phyloP scores from a whole-genome alignment of 1,139 yeast genomes.

The Kazachstania sp. region DNA sequence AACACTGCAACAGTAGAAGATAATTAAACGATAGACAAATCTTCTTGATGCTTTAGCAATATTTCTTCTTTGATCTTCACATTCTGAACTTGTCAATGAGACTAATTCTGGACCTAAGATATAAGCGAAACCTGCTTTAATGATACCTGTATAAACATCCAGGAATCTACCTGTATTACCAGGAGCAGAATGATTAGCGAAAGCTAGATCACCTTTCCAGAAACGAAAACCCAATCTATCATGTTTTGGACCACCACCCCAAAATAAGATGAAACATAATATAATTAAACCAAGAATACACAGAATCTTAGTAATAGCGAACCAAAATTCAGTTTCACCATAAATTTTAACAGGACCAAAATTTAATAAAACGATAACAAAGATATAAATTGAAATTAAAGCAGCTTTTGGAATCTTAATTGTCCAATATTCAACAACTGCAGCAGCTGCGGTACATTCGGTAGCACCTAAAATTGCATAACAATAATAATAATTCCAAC shows the following conservation, averaged over 20 bases:
- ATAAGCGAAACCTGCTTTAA: constrained; percentile 53
- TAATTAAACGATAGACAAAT: constrained; percentile 39
- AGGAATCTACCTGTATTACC: constrained; percentile 50
- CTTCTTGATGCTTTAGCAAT: constrained; percentile 42
- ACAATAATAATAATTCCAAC: constrained; percentile 59
- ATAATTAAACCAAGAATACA: constrained; percentile 63
- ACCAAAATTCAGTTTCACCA: constrained; percentile 44
- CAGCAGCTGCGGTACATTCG: constrained; percentile 72
- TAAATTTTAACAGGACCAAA: constrained; percentile 41
- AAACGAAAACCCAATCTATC: constrained; percentile 62
- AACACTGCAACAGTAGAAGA: constrained; percentile 39
- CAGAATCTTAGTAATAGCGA: constrained; percentile 51
- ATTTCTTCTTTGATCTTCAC: constrained; percentile 41
- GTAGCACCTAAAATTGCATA: constrained; percentile 52
- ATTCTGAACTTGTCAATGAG: constrained; percentile 42
- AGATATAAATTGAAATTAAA: constrained; percentile 43
- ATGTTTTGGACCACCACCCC: constrained; percentile 69
- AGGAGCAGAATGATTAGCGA: constrained; percentile 38
- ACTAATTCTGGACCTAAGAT: constrained; percentile 66
- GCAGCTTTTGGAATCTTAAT: constrained; percentile 36
- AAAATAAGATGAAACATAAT: constrained; percentile 67
- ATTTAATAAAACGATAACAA: constrained; percentile 36
- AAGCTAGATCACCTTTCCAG: constrained; percentile 57
- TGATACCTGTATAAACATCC: constrained; percentile 59
- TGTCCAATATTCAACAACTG: constrained; percentile 49